Conservation (phyloP, 352 stramenopile genomes). For the Pythium grandisporangium region DNA sequence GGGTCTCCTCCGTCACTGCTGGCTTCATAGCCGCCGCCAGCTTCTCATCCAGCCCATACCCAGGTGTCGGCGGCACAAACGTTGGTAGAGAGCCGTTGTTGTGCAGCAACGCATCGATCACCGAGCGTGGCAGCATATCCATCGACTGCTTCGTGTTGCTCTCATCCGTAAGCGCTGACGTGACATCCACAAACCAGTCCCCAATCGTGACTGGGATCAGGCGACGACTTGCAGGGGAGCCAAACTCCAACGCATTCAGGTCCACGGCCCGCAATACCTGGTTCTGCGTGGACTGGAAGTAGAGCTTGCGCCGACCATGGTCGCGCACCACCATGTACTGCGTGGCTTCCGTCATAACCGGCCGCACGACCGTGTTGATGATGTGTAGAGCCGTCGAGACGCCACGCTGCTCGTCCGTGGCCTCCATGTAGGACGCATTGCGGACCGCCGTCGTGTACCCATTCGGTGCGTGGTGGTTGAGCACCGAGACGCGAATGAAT, state of each 20-base stretch:
- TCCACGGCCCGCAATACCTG: conserved; percentile 54
- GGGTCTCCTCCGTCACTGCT: too few relatives aligned
- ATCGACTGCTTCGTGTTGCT: conserved; percentile 30
- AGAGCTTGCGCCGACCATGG: conserved; percentile 49
- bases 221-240: conserved; percentile 19
- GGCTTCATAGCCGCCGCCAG: too few relatives aligned
- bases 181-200: conserved; percentile 59
- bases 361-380: conserved; percentile 52
- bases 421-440: conserved; percentile 35
- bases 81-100: neutral
- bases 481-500: conserved; percentile 55
- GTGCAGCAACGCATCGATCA: conserved; percentile 28
- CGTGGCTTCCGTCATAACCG: conserved; percentile 32
- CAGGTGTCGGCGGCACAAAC: too few relatives aligned
- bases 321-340: conserved; percentile 69
- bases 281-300: conserved; percentile 62
- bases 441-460: conserved; percentile 23
- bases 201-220: conserved; percentile 53
- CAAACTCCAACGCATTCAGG: conserved; percentile 49
- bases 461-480: conserved; percentile 30
- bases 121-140: conserved; percentile 45
- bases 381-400: conserved; percentile 54
- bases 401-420: conserved; percentile 35
- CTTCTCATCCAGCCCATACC: too few relatives aligned
- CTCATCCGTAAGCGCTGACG: conserved; percentile 22